phyloP scores from a whole-genome alignment of 192 early-diverging fungal genomes.

The Geranomyces michiganensis region DNA sequence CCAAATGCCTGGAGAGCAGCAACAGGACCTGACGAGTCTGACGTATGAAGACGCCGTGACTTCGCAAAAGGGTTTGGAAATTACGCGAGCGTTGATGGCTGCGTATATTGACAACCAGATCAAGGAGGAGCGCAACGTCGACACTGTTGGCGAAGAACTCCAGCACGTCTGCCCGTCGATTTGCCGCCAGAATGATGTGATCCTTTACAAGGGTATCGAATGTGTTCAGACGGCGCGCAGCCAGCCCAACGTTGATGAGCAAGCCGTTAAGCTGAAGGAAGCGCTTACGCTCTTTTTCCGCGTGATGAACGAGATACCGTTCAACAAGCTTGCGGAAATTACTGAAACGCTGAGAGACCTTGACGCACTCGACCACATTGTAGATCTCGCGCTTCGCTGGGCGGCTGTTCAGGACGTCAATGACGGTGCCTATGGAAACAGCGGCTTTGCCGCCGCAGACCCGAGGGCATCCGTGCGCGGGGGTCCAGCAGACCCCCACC shows the following conservation, averaged over 20 bases:
- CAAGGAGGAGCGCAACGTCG: constrained; percentile 34
- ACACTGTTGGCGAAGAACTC: constrained; percentile 65
- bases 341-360: constrained; percentile 23
- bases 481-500: not conserved
- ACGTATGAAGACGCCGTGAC: constrained; percentile 64
- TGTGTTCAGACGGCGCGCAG: constrained; percentile 30
- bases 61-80: constrained; percentile 52
- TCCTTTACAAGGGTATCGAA: constrained; percentile 61
- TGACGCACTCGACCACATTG: constrained; percentile 21
- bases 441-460: not conserved
- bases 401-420: constrained; percentile 15
- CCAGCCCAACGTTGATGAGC: constrained; percentile 15
- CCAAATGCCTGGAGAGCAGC: constrained; percentile 48
- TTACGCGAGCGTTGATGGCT: constrained; percentile 65
- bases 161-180: constrained; percentile 66
- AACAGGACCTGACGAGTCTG: constrained; percentile 49
- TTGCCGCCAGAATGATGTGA: constrained; percentile 65
- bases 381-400: constrained; percentile 32
- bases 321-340: constrained; percentile 38
- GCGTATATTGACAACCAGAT: constrained; percentile 67
- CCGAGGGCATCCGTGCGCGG: not conserved
- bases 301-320: constrained; percentile 20
- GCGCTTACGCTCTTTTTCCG: constrained; percentile 44
- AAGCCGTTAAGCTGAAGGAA: constrained; percentile 46
- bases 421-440: not conserved